Base-by-base conservation (phyloP, 139 green algal species). In the Nannochloris sp. region DNA sequence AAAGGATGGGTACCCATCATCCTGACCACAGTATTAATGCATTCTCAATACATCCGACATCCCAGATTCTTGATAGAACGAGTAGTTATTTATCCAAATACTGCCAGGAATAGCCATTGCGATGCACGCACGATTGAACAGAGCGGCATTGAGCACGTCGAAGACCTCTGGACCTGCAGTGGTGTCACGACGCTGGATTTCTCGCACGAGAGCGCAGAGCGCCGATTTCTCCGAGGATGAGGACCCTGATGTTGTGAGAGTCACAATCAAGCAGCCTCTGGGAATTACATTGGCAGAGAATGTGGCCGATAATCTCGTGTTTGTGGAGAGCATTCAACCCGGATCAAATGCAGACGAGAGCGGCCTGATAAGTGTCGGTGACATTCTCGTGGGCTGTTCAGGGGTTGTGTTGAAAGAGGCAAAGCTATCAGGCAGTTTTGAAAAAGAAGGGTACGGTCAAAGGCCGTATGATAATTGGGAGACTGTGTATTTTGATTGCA, bases 391-490 rank as follows among this genome's bases (percentile, higher is more conserved):
- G 10, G 29, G 33, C 12, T 73, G 67, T 49, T 71, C 49, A 30
- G 82, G 80, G 20, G 62, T 72, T 4, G 67, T 87, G 1, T 65
- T 88, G 16, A 87, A 87, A 63, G 68, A 8, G 79, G 82, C 53
- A 87, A 81, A 62, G 77, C 79, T 31, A 76, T 73, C 5, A 53
- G 74, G 53, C 62, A 81, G 61, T 48, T 36, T 28, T 23, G 46
- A 53, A 23, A 20, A 23, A 28, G 75, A 79, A 25, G 80, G 80
- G 2, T 75, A 88, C 53, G 82, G 82, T 3, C 50, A 81, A 30
- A 49, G 71, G 23, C 79, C 74, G 3, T 84, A 85, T 51, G 68
- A 83, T 58, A 86, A 88, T 62, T 87, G 65, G 64, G 67, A 82
- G 17, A 51, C 48, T 2, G 64, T 85, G 48, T 71, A 78, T 56